Evolutionary conservation across 306 rosid genomes (phyloP), one percentile per base, ranked within the genome.

Genomic region (Ormosia semicastrata): DNA sequence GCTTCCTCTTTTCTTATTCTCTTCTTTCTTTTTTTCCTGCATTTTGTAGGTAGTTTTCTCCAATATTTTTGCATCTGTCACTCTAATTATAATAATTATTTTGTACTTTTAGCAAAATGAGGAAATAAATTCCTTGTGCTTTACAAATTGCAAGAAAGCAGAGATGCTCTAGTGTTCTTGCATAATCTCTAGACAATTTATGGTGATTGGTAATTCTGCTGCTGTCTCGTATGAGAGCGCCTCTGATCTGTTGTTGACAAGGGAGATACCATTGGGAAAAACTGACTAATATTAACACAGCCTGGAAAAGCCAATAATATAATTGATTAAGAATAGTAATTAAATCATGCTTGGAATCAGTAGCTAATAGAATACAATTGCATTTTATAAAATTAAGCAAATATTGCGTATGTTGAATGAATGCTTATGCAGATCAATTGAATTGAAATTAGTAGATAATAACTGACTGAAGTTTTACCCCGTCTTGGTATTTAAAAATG

Each of bases 51-150:
- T 34, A 76, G 65, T 69, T 60, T 50, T 41, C 24, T 36, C 43
- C 64, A 41, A 39, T 63, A 60, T 32, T 71, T 82, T 76, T 49
- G 54, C 33, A 8, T 49, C 36, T 36, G 46, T 40, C 57, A 18
- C 63, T 56, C 41, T 60, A 30, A 76, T 47, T 53, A 53, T 59
- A 59, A 64, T 6, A 43, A 65, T 60, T 74, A 50, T 46, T 53
- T 57, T 82, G 47, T 59, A 82, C 73, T 39, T 41, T 69, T 47
- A n/a, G 72, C 49, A 76, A 18, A 57, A 34, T 40, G 37, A 40
- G 44, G 57, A n/a, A 59, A 76, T 68, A 76, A 59, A 76, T 30
- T 67, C 1, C 34, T 24, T 9, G 15, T 68, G 72, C 66, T 76
- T n/a, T 69, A 11, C 65, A 76, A 46, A 36, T 82, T 76, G 49